Evolutionary conservation across 2,329 filamentous ascomycete species (phyloP).

Genomic region (Neonectria punicea): DNA sequence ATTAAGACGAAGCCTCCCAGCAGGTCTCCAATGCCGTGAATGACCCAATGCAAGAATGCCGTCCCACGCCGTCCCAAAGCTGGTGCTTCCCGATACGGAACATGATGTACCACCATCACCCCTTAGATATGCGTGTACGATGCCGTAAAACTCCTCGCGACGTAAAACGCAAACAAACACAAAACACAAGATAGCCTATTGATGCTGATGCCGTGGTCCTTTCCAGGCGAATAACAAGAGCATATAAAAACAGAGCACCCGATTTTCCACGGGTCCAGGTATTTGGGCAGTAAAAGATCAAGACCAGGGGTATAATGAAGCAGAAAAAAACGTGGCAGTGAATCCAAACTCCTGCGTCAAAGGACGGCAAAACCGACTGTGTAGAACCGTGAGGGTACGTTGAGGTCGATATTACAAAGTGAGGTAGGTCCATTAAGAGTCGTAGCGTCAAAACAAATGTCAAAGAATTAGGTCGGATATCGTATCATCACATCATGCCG

Average conservation of each 20-base stretch:
- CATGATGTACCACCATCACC: conserved; percentile 6
- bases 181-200: conserved; percentile 14
- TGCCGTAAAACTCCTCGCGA: conserved; percentile 18
- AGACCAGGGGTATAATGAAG: conserved; percentile 40
- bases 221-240: conserved; percentile 5
- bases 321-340: conserved; percentile 26
- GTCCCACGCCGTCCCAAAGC: conserved; percentile 14
- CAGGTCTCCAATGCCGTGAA: conserved; percentile 4
- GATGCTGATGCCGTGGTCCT: conserved; percentile 21
- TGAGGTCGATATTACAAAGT: conserved; percentile 34
- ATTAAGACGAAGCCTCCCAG: conserved; percentile 10
- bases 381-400: conserved; percentile 3
- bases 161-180: conserved; percentile 7
- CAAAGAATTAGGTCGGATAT: conserved; percentile 27
- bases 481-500: conserved; percentile 62
- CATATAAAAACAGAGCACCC: conserved; percentile 8
- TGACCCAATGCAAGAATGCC: conserved; percentile 11
- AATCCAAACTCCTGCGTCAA: conserved; percentile 30
- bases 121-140: conserved; percentile 12
- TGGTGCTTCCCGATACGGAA: conserved; percentile 10
- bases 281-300: conserved; percentile 11
- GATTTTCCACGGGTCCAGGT: conserved; percentile 17
- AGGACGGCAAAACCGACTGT: conserved; percentile 24
- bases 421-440: conserved; percentile 29
- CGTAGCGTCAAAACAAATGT: conserved; percentile 25